Base-by-base conservation (phyloP, 352 stramenopile species). In the Globisporangium cylindrosporum region DNA sequence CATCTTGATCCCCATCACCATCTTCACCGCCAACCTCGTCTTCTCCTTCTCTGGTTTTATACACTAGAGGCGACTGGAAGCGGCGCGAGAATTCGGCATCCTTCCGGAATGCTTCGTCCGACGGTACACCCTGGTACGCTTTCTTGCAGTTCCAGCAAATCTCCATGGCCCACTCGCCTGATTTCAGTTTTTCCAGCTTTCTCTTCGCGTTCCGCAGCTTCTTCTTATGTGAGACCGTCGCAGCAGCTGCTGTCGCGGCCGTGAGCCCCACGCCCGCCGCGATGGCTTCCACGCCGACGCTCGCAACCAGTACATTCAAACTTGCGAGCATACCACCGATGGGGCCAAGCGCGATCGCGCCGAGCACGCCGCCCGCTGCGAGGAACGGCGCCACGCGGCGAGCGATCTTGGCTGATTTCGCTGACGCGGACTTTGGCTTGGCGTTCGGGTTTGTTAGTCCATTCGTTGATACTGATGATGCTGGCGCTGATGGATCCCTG, bases 101-200 rank as follows among this genome's bases (percentile, higher is more conserved):
- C 49, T 88, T 90, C 3, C 73, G 74, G 32, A 81, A 90, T 1
- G 69, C 66, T 4, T 84, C 80, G 59, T 91, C 83, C 9, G 81
- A 86, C 3, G 73, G 69, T 0, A 68, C 72, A 1, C 69, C 77
- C 24, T 70, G 60, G 55, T 80, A 84, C n/a, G 64, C 68, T 48
- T 83, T 77, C 62, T 88, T 88, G 70, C 80, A 84, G 25, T 81
- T 75, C 80, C 83, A 90, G 71, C 83, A 91, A 34, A 91, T 86
- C 60, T 87, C 69, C 75, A 87, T 91, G 3, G 83, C 83, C 83
- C 83, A 91, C 41, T 81, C 78, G 1, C 80, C 81, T 4, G 76
- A 80, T 49, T 81, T 72, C 41, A 88, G 46, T 49, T 74, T 59
- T 57, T 91, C 80, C 12, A 80, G 71, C 22, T 63, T 68, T 1